Evolutionary conservation across 2,329 filamentous ascomycete genomes (phyloP), one percentile per base, ranked within the genome.

Genomic region (Ceratocystis eucalypticola): DNA sequence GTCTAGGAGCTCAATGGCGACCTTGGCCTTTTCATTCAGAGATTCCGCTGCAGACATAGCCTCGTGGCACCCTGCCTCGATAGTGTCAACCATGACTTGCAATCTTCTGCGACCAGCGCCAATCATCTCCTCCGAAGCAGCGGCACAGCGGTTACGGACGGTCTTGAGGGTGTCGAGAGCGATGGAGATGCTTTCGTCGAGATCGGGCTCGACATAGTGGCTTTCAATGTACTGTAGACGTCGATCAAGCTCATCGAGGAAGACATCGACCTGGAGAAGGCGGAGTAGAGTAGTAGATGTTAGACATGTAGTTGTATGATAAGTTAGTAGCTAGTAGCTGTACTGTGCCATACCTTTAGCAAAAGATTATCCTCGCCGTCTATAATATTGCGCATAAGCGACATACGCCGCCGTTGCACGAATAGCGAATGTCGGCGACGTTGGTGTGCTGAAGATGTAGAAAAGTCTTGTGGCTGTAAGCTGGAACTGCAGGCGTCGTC

Each of bases 31-130:
- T 71, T 96, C 91, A 72, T 94, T 91, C 71, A 97, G 77, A 0
- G 91, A 92, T 73, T 90, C 92, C 70, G 92, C 91, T 1, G 88
- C 89, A 17, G 84, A 87, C 69, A 99, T 77, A 0, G 89, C 91
- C 71, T 94, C 89, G 69, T 95, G 87, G 76, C 96, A 99, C 69
- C 89, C 83, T 33, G 82, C 82, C 75, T 99, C 94, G 15, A 99
- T 79, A 0, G 91, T 96, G 71, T 97, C 93, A 44, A 99, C 91
- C 78, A 97, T 87, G 67, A 97, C 84, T 70, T 90, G 88, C 68
- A 95, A 85, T 68, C 91, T 84, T 70, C 90, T 85, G 64, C 89
- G 87, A 25, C 94, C 92, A 46, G 89, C 89, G 66, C 91, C 94
- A 70, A 97, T 84, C 61, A 96, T 84, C 73, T 94, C 93, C 69